A percentile compares a stretch with the other conserved stretches of the same genome.
Conservation (phyloP, 2,329 filamentous ascomycete species). For the Keithomyces neogunnii region DNA sequence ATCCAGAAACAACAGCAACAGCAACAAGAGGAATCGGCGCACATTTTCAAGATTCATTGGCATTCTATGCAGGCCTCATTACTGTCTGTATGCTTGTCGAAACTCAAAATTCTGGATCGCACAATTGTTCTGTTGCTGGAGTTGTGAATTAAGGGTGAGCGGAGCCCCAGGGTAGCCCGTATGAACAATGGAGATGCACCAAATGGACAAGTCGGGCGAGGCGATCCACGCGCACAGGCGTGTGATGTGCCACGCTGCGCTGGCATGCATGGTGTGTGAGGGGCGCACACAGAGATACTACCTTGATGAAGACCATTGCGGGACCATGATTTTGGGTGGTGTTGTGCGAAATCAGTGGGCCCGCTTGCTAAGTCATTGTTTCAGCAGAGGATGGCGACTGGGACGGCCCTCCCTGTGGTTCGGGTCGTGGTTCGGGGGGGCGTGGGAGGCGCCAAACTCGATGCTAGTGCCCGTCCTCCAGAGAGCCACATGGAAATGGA, state of each 20-base stretch:
- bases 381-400: neutral
- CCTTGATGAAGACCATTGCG: neutral
- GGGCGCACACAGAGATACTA: neutral
- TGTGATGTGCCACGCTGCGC: conserved; percentile 5
- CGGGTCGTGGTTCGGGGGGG: conserved; percentile 2
- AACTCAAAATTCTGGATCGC: no score
- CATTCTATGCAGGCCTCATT: no score
- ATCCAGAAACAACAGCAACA: no score
- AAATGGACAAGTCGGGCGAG: neutral
- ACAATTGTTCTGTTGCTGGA: no score
- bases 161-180: neutral
- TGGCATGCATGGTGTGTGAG: conserved; percentile 4
- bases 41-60: no score
- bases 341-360: no score
- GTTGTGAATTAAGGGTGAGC: no score
- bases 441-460: conserved; percentile 5
- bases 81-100: no score
- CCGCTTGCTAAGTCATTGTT: neutral
- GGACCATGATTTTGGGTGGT: neutral
- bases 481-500: neutral
- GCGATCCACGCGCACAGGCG: neutral
- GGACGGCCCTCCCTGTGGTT: neutral
- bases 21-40: no score
- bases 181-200: neutral
- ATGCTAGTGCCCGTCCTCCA: conserved; percentile 1